A percentile compares a stretch with the other conserved stretches of the same genome.
Evolutionary conservation across 345 rosid species (phyloP).

Genomic region (Eucalyptus marginata): DNA sequence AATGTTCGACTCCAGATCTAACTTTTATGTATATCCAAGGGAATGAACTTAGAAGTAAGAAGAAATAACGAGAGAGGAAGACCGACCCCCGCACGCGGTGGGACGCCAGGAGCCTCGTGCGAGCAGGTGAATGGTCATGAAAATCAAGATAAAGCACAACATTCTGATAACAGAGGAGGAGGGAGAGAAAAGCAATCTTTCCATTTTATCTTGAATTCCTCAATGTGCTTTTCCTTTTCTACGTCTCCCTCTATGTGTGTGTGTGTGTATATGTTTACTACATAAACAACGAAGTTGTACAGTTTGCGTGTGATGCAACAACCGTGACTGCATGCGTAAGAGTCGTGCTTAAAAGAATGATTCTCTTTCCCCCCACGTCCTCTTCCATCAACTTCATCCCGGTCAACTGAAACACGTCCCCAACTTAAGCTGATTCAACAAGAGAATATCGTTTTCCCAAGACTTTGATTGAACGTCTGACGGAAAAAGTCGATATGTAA

Average conservation of each 20-base stretch:
- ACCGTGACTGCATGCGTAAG: neutral
- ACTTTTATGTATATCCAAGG: neutral
- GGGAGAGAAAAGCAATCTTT: neutral
- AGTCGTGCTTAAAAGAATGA: neutral
- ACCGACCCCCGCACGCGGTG: neutral
- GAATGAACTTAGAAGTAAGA: neutral
- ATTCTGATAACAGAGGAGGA: neutral
- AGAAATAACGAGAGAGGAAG: neutral
- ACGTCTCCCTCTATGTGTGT: neutral
- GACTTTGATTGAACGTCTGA: too few relatives aligned
- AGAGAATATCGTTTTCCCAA: neutral
- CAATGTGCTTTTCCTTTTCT: neutral
- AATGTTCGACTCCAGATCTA: neutral
- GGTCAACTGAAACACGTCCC: neutral
- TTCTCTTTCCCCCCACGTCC: neutral
- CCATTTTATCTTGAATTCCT: neutral
- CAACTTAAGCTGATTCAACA: neutral
- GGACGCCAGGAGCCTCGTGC: neutral
- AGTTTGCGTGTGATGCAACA: neutral
- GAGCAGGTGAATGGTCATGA: neutral
- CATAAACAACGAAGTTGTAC: neutral
- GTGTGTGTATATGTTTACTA: neutral
- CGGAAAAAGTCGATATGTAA: too few relatives aligned
- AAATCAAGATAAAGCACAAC: neutral
- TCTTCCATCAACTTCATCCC: neutral